phyloP scores from a whole-genome alignment of 2,329 filamentous ascomycete species.

The Sporothrix humicola region DNA sequence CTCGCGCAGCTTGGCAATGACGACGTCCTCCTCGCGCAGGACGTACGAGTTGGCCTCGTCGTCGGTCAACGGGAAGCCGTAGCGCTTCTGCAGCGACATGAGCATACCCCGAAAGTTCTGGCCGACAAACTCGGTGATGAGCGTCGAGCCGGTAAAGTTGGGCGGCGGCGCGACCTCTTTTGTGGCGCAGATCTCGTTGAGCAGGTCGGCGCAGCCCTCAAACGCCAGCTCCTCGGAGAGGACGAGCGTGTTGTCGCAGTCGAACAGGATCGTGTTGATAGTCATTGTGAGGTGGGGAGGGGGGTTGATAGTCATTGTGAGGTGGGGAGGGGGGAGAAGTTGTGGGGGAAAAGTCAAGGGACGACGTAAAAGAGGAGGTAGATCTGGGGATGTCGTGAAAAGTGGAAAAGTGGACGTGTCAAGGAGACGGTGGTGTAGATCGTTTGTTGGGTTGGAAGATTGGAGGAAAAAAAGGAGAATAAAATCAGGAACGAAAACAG shows the following conservation, averaged over 20 bases:
- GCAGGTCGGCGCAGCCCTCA: conserved; percentile 85
- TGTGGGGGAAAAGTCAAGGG: neutral
- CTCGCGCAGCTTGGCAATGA: conserved; percentile 78
- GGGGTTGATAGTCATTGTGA: conserved; percentile 55
- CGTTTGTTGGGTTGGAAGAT: neutral
- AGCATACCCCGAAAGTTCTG: conserved; percentile 97
- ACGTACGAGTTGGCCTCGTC: conserved; percentile 78
- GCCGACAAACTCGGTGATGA: conserved; percentile 87
- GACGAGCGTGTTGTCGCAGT: conserved; percentile 90
- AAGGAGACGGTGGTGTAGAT: neutral
- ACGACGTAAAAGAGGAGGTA: neutral
- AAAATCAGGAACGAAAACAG: neutral
- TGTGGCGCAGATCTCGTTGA: conserved; percentile 81
- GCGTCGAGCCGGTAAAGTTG: conserved; percentile 74
- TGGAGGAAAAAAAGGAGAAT: neutral
- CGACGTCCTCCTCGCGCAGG: conserved; percentile 76
- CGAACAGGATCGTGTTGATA: conserved; percentile 75
- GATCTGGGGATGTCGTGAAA: conserved; percentile 3
- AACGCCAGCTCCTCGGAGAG: conserved; percentile 90
- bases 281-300: conserved; percentile 31
- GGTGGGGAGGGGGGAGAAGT: neutral
- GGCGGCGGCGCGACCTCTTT: conserved; percentile 60
- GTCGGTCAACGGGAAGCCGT: conserved; percentile 70
- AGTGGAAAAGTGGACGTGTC: conserved; percentile 1
- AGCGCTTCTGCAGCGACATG: conserved; percentile 73